Evolutionary conservation across 1,284 basidiomycete species (phyloP).

Genomic region (Phlebopus sp.): DNA sequence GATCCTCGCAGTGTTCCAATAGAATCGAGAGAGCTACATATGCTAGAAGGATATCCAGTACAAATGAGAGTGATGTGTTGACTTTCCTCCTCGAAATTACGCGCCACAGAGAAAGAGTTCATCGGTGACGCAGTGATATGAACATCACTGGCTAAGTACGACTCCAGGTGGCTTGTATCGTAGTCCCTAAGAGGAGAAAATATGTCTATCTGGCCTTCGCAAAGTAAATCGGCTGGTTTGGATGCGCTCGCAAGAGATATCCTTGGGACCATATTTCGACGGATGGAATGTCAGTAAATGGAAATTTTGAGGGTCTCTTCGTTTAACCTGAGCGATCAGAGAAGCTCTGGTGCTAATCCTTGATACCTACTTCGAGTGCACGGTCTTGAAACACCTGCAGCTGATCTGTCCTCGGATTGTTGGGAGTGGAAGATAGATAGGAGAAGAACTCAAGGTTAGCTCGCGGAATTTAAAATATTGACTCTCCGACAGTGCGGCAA

Average conservation of each 20-base stretch:
- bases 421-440: background rate
- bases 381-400: too few relatives aligned
- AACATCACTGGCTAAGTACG: background rate
- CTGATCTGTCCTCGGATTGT: background rate
- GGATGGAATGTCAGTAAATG: constrained; percentile 1
- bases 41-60: background rate
- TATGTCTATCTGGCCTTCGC: constrained; percentile 9
- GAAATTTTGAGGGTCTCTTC: background rate
- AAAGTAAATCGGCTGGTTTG: constrained; percentile 3
- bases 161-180: constrained; percentile 8
- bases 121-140: background rate
- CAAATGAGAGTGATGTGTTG: background rate
- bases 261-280: background rate
- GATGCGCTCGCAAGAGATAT: constrained; percentile 1
- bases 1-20: constrained; percentile 9
- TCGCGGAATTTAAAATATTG: constrained; percentile 1
- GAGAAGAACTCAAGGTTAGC: background rate
- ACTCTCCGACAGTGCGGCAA: constrained; percentile 20
- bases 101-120: constrained; percentile 3
- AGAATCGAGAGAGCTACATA: constrained; percentile 3
- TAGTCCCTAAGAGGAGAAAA: constrained; percentile 8
- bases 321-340: too few relatives aligned
- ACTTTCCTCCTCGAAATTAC: constrained; percentile 16
- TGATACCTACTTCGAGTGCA: too few relatives aligned
- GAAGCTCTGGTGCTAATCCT: too few relatives aligned